Evolutionary conservation across 1,284 basidiomycete genomes (phyloP).

Genomic region (Testicularia cyperi): DNA sequence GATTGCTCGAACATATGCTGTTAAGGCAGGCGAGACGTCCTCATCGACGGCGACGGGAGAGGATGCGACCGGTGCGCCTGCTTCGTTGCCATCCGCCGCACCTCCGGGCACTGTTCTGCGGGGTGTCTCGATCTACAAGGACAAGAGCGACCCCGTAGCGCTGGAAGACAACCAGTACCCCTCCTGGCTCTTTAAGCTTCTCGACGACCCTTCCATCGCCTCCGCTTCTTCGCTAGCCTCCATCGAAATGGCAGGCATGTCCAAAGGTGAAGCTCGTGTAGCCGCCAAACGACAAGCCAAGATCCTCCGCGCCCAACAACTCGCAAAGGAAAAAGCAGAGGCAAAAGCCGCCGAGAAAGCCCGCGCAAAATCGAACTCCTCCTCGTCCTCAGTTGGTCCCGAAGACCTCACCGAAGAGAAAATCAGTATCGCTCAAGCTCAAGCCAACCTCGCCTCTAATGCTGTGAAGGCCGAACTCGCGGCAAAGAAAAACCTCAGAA

Average conservation of each 20-base stretch:
- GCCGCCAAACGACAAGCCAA: conserved; percentile 50
- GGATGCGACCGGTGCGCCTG: not conserved
- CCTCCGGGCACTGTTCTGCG: conserved; percentile 71
- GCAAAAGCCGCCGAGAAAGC: conserved; percentile 30
- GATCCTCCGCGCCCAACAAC: conserved; percentile 35
- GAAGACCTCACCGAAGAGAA: conserved; percentile 1
- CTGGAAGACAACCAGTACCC: conserved; percentile 82
- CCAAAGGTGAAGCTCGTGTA: conserved; percentile 54
- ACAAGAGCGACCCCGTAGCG: conserved; percentile 76
- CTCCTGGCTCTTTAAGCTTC: conserved; percentile 80
- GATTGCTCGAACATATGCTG: too few relatives aligned
- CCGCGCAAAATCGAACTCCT: not conserved
- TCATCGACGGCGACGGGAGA: too few relatives aligned
- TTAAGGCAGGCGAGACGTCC: too few relatives aligned
- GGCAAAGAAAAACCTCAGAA: conserved; percentile 37
- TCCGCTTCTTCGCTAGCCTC: conserved; percentile 40
- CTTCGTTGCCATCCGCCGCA: conserved; percentile 42
- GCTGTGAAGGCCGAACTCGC: conserved; percentile 27
- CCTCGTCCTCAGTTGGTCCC: not conserved
- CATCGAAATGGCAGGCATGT: conserved; percentile 51
- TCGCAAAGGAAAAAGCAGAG: conserved; percentile 38
- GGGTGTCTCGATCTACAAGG: conserved; percentile 80
- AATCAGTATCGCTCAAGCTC: conserved; percentile 1
- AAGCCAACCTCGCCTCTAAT: conserved; percentile 3
- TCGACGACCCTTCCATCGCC: conserved; percentile 60